Evolutionary conservation across 352 stramenopile genomes (phyloP), one percentile per base, ranked within the genome.

Genomic region (Globisporangium orthogonon): DNA sequence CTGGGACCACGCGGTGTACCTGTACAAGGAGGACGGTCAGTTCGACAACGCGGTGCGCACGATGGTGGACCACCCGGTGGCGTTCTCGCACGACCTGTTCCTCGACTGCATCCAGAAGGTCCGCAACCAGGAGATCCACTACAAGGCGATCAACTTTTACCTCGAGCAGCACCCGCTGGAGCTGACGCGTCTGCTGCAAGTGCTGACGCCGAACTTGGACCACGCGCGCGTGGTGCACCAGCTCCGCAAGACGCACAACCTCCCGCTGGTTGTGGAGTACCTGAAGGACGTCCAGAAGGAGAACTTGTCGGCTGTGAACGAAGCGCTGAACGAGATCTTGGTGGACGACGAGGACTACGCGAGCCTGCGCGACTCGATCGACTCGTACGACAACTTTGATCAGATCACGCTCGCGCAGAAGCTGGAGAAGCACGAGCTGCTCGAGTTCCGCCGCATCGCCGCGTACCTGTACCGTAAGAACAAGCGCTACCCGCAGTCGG

Each of bases 381-480:
- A 99, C 66, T 85, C 95, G 41, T 99, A 98, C 80, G 97, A 99
- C 78, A 99, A 99, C 88, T 99, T 99, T 66, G 98, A 99, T 71
- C 90, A 97, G 74, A 98, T 99, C 71, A 95, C 94, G 31, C 78
- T 99, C 33, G 98, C 98, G 1, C 96, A 98, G 49, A 98, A 98
- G 71, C 76, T 99, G 60, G 95, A 99, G 60, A 99, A 98, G 66
- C 97, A 99, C 74, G 97, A 99, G 63, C 80, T 99, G 46, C 82
- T 99, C 46, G 97, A 99, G 69, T 99, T 99, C 84, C 94, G 97
- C 71, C 96, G 97, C 66, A 99, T 99, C 66, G 97, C 98, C 35
- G 97, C 97, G 17, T 98, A 99, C 73, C 72, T 99, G 60, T 99
- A 99, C 87, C 94, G 97, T 68, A 98, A 97, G 82, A 99, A 99